Conservation (phyloP, 2,329 filamentous ascomycete genomes). For the Alternaria angustiovoidea region DNA sequence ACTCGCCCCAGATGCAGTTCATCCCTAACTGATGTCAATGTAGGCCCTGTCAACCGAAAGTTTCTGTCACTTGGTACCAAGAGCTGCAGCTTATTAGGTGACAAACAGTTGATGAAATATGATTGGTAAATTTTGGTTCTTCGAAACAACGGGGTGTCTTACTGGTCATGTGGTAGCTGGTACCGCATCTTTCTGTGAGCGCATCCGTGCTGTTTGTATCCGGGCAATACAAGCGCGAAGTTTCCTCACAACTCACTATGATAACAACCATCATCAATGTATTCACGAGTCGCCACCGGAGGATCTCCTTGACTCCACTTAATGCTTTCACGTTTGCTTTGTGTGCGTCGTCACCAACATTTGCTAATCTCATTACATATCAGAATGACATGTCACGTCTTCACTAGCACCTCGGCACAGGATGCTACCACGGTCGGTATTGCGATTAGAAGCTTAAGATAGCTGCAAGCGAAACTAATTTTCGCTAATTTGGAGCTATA, state of each 20-base stretch:
- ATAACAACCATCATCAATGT: neutral
- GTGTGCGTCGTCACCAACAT: neutral
- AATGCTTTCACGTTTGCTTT: neutral
- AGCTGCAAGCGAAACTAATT: too few relatives aligned
- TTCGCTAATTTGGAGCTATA: fast-evolving
- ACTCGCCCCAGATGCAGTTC: neutral
- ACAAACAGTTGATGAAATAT: fast-evolving
- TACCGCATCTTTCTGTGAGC: neutral
- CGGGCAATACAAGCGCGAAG: neutral
- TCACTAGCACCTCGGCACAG: fast-evolving
- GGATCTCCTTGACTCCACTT: neutral
- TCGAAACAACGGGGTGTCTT: neutral
- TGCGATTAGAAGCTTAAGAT: neutral
- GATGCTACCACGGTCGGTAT: neutral
- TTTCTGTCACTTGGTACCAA: neutral
- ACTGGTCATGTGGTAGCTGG: neutral
- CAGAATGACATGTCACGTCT: too few relatives aligned
- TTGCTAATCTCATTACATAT: neutral
- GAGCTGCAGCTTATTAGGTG: neutral
- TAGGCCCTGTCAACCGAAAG: neutral
- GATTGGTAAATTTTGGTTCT: neutral
- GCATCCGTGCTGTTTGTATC: neutral
- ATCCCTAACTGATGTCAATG: neutral
- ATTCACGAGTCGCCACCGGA: neutral
- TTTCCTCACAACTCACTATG: neutral